Percentiles rank a stretch among this genome's conserved stretches.
Evolutionary conservation across 495 filamentous ascomycete genomes (phyloP).

Genomic region (Penicillium mononematosum): DNA sequence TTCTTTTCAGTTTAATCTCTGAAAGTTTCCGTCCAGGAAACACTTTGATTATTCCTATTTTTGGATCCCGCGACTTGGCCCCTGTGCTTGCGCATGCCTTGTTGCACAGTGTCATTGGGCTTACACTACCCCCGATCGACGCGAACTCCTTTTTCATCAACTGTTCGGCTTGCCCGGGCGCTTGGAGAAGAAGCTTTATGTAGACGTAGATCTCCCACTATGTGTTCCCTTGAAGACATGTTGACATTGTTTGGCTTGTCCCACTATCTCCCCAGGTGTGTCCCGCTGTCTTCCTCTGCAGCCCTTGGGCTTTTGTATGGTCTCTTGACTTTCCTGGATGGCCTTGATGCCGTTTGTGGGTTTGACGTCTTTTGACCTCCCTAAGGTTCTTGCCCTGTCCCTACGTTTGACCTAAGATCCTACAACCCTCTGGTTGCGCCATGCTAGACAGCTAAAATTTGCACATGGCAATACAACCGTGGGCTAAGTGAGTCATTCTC

Average conservation of each 20-base stretch:
- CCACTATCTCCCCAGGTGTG: neutral
- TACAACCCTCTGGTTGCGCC: too few relatives aligned
- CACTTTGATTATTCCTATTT: constrained; percentile 87
- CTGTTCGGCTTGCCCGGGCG: constrained; percentile 54
- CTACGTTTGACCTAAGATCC: neutral
- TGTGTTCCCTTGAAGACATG: too few relatives aligned
- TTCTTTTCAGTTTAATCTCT: constrained; percentile 92
- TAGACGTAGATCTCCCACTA: too few relatives aligned
- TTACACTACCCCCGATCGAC: constrained; percentile 85
- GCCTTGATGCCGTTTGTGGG: too few relatives aligned
- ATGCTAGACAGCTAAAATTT: neutral
- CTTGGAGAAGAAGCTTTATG: constrained; percentile 59
- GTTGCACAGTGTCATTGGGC: constrained; percentile 78
- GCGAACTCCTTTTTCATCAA: constrained; percentile 71
- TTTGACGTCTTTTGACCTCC: too few relatives aligned
- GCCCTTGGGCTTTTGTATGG: too few relatives aligned
- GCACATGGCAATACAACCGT: neutral
- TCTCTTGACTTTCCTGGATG: too few relatives aligned
- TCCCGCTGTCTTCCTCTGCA: too few relatives aligned
- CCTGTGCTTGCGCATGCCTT: constrained; percentile 82
- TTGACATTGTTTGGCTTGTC: neutral
- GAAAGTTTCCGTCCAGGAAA: constrained; percentile 60
- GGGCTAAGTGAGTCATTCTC: neutral
- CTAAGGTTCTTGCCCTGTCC: neutral
- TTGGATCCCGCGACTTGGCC: constrained; percentile 55